Evolutionary conservation across 2,329 filamentous ascomycete species (phyloP).

Genomic region (Verruconis gallopava): DNA sequence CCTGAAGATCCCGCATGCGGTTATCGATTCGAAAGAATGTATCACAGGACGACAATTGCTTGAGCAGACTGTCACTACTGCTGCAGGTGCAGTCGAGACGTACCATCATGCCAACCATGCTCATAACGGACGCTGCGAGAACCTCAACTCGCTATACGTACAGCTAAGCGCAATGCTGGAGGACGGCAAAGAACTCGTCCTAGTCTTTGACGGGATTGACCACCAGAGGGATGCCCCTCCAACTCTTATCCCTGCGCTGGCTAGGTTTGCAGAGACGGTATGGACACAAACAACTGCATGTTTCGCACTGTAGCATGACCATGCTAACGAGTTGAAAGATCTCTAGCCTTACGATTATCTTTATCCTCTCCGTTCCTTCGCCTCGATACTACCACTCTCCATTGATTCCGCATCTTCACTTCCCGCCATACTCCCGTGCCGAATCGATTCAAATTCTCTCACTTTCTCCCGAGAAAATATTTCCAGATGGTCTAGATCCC

Average conservation of each 20-base stretch:
- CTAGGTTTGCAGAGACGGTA: constrained; percentile 69
- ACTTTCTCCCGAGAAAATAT: constrained; percentile 37
- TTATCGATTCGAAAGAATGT: constrained; percentile 60
- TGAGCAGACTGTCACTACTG: constrained; percentile 51
- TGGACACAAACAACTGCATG: constrained; percentile 21
- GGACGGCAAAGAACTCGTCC: constrained; percentile 62
- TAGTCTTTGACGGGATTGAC: constrained; percentile 84
- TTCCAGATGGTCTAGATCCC: constrained; percentile 30
- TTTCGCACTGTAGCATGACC: neutral
- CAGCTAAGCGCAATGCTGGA: constrained; percentile 1
- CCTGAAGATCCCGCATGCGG: constrained; percentile 40
- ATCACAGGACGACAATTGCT: constrained; percentile 67
- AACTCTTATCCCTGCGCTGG: constrained; percentile 69
- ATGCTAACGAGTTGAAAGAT: constrained; percentile 42
- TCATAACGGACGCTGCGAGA: constrained; percentile 46
- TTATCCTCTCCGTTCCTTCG: constrained; percentile 61
- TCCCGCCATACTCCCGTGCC: constrained; percentile 69
- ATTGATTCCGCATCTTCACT: constrained; percentile 64
- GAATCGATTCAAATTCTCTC: constrained; percentile 69
- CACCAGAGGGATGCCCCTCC: constrained; percentile 65
- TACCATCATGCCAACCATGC: too few species aligned
- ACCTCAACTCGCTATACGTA: constrained; percentile 5
- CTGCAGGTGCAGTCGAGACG: constrained; percentile 15
- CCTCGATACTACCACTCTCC: constrained; percentile 56
- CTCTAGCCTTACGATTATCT: constrained; percentile 60